A percentile compares a stretch with the other conserved stretches of the same genome.
These are phyloP conservation scores for Porogramme epimiltina DNA, from an alignment of 1,284 basidiomycete species.

Conservation along the genomic window DNA sequence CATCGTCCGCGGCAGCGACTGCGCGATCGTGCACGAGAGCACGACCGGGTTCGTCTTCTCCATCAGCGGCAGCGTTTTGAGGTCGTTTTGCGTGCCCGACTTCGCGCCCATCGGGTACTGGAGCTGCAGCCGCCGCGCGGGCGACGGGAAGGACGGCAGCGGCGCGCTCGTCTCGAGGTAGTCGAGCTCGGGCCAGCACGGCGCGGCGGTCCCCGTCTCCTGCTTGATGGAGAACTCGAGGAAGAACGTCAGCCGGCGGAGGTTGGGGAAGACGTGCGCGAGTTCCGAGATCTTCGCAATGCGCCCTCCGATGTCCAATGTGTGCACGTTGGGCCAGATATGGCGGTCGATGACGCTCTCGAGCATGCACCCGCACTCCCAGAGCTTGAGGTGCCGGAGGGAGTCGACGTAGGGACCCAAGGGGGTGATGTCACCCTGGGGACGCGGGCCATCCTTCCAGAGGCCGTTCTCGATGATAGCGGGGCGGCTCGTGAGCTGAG, in stretches of 20 bases:
- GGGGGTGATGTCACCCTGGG: constrained; percentile 24
- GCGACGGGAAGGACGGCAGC: constrained; percentile 23
- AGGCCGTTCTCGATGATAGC: constrained; percentile 24
- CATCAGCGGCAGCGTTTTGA: constrained; percentile 23
- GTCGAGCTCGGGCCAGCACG: constrained; percentile 25
- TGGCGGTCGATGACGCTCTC: constrained; percentile 23
- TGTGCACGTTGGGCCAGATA: constrained; percentile 23
- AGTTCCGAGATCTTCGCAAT: constrained; percentile 24
- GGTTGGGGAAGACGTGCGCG: constrained; percentile 25
- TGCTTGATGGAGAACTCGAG: constrained; percentile 26
- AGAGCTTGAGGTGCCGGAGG: constrained; percentile 23
- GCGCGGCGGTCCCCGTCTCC: constrained; percentile 20
- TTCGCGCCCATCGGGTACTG: constrained; percentile 21
- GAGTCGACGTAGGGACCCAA: constrained; percentile 22
- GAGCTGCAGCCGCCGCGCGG: constrained; percentile 23
- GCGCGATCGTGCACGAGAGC: constrained; percentile 20
- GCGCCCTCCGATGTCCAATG: constrained; percentile 25
- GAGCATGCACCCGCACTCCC: constrained; percentile 28
- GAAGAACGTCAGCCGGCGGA: constrained; percentile 25
- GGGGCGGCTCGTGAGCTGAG: constrained; percentile 20
- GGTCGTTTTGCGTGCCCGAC: constrained; percentile 15
- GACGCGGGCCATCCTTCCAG: constrained; percentile 27
- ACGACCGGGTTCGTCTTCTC: constrained; percentile 24
- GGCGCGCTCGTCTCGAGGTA: constrained; percentile 25
- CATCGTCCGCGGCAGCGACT: constrained; percentile 9